Base-by-base conservation (phyloP, 2,329 filamentous ascomycete genomes). In the Claviceps purpurea region DNA sequence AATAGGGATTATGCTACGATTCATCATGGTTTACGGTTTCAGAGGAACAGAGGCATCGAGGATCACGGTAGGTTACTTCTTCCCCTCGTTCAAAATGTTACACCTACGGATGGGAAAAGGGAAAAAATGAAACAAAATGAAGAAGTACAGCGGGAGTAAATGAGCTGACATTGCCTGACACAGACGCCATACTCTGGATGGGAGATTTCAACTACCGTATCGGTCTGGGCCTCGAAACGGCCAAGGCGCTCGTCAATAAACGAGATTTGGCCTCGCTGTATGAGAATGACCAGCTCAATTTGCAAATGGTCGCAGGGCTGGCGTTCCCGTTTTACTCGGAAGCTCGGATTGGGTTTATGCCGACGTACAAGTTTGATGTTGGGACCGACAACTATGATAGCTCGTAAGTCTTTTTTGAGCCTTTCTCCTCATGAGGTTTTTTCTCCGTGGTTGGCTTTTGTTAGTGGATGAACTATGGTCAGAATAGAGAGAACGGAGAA, bases 181-280 rank as follows among this genome's bases (percentile, higher is more conserved):
- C 45, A 77, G 80, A 84, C 59, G 77, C 87, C 22, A 84, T 97
- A 39, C 84, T 96, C 50, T 98, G 93, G 91, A 77, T 96, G 43
- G 93, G 93, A 5, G 93, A 98, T 66, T 98, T 98, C 73, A 98
- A 98, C 64, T 98, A 98, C 68, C 85, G 93, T 18, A 95, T 98
- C 60, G 91, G 90, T 1, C 75, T 97, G 53, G 78, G 77, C 45
- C 82, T 88, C 57, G 89, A 95, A 41, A 82, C 77, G 54, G 87
- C 89, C 7, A 84, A 87, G 58, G 78, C 82, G 37, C 71, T 95
- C 10, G 81, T 95, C 51, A 78, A 84, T 59, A 76, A 78, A 51
- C 74, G 79, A 26, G 85, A 96, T 61, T 73, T 95, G 11, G 86
- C 85, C 52, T 83, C 77, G 18, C 70, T 97, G 49, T 94, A 95